Evolutionary conservation across 2,329 filamentous ascomycete species (phyloP).

Genomic region (Colletotrichum lupini): DNA sequence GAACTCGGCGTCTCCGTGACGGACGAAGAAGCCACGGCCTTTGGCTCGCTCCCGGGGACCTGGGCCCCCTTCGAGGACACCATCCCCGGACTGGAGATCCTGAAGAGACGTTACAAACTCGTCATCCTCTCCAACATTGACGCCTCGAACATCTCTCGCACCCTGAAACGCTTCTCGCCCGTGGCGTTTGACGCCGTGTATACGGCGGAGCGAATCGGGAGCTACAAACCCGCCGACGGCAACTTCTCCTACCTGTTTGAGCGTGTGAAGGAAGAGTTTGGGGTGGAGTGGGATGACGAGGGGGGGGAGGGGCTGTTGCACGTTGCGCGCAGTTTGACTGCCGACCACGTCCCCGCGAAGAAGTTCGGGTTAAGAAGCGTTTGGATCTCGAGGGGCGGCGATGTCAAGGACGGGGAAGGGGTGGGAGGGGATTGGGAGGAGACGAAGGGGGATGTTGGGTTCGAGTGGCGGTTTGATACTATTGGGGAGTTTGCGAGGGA

Average conservation of each 20-base stretch:
- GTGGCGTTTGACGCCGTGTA: slow-evolving; percentile 70
- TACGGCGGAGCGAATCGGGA: slow-evolving; percentile 77
- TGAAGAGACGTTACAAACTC: slow-evolving; percentile 65
- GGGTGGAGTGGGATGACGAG: slow-evolving; percentile 53
- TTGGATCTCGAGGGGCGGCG: slow-evolving; percentile 71
- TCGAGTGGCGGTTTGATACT: slow-evolving; percentile 68
- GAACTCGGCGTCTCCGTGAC: slow-evolving; percentile 50
- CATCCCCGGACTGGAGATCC: slow-evolving; percentile 59
- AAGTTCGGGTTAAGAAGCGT: slow-evolving; percentile 68
- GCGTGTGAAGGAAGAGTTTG: slow-evolving; percentile 63
- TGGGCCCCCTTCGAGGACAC: slow-evolving; percentile 71
- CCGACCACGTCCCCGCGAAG: slow-evolving; percentile 75
- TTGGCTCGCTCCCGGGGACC: slow-evolving; percentile 61
- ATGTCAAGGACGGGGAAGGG: slow-evolving; percentile 55
- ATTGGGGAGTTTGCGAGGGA: slow-evolving; percentile 71
- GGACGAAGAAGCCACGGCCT: slow-evolving; percentile 53
- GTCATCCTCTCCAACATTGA: slow-evolving; percentile 72
- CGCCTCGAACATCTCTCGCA: slow-evolving; percentile 45
- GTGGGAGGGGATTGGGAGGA: slow-evolving; percentile 48
- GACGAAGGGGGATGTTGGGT: slow-evolving; percentile 56
- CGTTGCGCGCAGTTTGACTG: slow-evolving; percentile 74
- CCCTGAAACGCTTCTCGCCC: slow-evolving; percentile 34
- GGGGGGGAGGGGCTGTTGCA: slow-evolving; percentile 67
- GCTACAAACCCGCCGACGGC: slow-evolving; percentile 73
- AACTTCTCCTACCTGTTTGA: slow-evolving; percentile 76